Evolutionary conservation across 169 alveolate genomes (phyloP).

Genomic region (Theileria orientalis): DNA sequence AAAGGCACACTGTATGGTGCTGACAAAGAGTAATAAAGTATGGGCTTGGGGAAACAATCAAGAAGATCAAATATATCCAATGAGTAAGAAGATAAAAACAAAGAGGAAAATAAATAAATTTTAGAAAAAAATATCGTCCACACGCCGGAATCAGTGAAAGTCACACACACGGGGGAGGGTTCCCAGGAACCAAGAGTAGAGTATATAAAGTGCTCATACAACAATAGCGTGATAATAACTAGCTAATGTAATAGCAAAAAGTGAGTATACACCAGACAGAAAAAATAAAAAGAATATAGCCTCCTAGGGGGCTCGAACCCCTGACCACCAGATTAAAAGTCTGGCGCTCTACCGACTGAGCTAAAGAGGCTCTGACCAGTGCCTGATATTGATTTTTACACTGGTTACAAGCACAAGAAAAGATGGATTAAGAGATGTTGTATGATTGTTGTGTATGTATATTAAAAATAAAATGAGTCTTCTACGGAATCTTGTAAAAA

Average conservation of each 20-base stretch:
- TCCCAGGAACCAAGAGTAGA: not conserved
- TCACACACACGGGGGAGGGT: not conserved
- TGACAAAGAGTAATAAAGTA: constrained; percentile 6
- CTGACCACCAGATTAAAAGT: constrained; percentile 99
- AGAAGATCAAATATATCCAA: constrained; percentile 11
- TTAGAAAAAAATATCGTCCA: constrained; percentile 7
- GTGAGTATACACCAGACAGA: not conserved
- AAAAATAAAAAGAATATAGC: constrained; percentile 34
- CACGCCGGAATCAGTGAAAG: constrained; percentile 17
- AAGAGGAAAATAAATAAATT: not conserved
- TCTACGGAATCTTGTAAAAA: not conserved
- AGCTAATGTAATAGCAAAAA: not conserved
- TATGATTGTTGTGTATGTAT: not conserved
- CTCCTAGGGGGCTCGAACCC: constrained; percentile 99
- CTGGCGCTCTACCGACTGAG: constrained; percentile 99
- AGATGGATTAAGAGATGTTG: not conserved
- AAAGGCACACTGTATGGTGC: constrained; percentile 53
- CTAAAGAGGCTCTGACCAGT: constrained; percentile 81
- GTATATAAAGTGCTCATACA: constrained; percentile 49
- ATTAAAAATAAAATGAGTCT: not conserved
- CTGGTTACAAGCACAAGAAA: not conserved
- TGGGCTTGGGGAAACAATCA: constrained; percentile 54
- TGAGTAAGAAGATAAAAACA: constrained; percentile 3
- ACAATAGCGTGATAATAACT: constrained; percentile 50
- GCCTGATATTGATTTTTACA: not conserved